Evolutionary conservation across 179 eudicot species (phyloP), one percentile per base, ranked within the genome.

Genomic region (Spergularia azorica): DNA sequence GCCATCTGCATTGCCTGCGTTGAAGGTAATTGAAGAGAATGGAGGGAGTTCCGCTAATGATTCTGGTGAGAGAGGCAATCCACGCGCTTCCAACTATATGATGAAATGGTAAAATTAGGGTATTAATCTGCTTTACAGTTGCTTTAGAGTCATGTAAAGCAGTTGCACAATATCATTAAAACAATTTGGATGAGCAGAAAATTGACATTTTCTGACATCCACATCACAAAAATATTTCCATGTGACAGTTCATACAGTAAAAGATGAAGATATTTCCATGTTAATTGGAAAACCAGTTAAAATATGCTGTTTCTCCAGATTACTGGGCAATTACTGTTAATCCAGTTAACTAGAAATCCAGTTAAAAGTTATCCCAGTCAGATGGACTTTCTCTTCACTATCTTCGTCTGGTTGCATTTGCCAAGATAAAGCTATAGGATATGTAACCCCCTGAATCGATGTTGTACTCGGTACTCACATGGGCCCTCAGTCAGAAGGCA

Each of bases 1-100:
- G 14, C 85, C 89, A 76, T 84, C 84, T 66, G 86, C 78, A 78
- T 88, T 86, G 71, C 82, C 84, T 60, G 75, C 72, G 80, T 93
- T 95, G 83, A 95, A 90, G 67, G 94, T 92, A 78, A 96, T 96
- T 65, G 97, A 86, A 71, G 91, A 78, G 80, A 94, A 96, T 61
- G 97, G 88, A 57, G 96, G 94, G 71, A 94, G 96, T 63, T 84
- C 71, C 80, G 91, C 91, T 77, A 96, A 90, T 21, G 93, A 88
- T 80, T 96, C 98, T 18, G 98, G 92, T 77, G 87, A 80, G 59
- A 92, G 82, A 74, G 97, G 95, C 62, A 96, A 89, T 36, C 92
- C 91, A 81, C 87, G 91, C 67, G 95, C 97, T 89, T 89, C 99
- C 79, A 96, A 88, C 99, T 96, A 80, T 41, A 67, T 43, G 73